A percentile compares a stretch with the other conserved stretches of the same genome.
phyloP scores from a whole-genome alignment of 1,284 basidiomycete genomes.

The Ceratobasidium sp. region DNA sequence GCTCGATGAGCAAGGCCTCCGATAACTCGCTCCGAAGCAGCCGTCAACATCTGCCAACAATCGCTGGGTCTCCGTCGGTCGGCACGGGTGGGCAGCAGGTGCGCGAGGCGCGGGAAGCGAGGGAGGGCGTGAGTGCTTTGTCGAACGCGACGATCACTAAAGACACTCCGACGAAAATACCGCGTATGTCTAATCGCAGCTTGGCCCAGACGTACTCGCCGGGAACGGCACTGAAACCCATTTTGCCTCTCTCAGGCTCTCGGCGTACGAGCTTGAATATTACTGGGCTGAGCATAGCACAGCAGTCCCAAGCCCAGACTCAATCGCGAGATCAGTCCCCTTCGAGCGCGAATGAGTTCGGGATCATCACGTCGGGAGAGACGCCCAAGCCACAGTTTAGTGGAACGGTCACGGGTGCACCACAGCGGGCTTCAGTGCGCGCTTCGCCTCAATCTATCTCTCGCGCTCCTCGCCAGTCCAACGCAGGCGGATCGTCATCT shows the following conservation, averaged over 20 bases:
- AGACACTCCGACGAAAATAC: slow-evolving; percentile 90
- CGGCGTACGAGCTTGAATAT: slow-evolving; percentile 72
- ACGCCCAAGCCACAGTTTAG: slow-evolving; percentile 40
- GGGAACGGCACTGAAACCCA: slow-evolving; percentile 68
- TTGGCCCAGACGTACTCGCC: slow-evolving; percentile 62
- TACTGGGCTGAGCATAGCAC: slow-evolving; percentile 15
- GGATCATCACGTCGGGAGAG: slow-evolving; percentile 66
- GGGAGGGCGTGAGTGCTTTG: slow-evolving; percentile 36
- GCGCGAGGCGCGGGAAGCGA: slow-evolving; percentile 16
- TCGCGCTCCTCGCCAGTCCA: slow-evolving; percentile 70
- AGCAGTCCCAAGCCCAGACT: slow-evolving; percentile 57
- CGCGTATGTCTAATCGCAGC: slow-evolving; percentile 82
- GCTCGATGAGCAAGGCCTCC: slow-evolving; percentile 75
- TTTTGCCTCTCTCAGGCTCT: slow-evolving; percentile 54
- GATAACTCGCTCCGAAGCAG: slow-evolving; percentile 75
- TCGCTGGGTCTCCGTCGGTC: slow-evolving; percentile 89
- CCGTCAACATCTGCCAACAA: slow-evolving; percentile 82
- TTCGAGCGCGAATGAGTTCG: slow-evolving; percentile 75
- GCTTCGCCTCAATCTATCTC: slow-evolving; percentile 68
- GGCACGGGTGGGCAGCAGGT: slow-evolving; percentile 57
- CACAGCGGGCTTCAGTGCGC: slow-evolving; percentile 63
- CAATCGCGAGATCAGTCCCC: slow-evolving; percentile 72
- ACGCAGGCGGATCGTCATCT: slow-evolving; percentile 55
- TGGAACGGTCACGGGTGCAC: slow-evolving; percentile 18
- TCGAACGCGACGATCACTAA: slow-evolving; percentile 59